These are phyloP conservation scores for Elasticomyces elasticus DNA, from an alignment of 495 filamentous ascomycete species.

Conservation along the genomic window DNA sequence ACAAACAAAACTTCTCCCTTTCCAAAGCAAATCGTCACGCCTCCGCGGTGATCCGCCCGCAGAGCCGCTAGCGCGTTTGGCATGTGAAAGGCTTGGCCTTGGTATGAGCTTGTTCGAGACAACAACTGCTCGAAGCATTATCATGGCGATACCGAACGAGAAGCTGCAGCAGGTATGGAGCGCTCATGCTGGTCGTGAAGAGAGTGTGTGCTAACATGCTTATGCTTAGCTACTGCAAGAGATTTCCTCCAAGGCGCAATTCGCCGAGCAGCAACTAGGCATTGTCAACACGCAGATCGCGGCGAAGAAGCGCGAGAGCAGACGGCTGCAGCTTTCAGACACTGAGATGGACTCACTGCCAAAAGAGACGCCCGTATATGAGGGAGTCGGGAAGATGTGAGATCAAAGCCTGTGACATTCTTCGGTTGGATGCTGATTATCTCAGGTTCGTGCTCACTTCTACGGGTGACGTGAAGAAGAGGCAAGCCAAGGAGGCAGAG, in stretches of 20 bases:
- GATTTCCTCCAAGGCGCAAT: slow-evolving; percentile 78
- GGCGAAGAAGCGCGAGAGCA: slow-evolving; percentile 76
- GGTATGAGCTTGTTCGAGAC: neutral
- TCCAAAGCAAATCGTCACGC: too few relatives aligned
- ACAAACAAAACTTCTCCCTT: too few relatives aligned
- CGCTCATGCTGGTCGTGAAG: neutral
- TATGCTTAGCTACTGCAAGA: slow-evolving; percentile 70
- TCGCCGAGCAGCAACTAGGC: slow-evolving; percentile 84
- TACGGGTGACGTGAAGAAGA: slow-evolving; percentile 60
- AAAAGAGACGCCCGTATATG: slow-evolving; percentile 74
- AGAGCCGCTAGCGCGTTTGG: neutral
- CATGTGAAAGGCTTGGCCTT: neutral
- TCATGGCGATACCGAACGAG: slow-evolving; percentile 94
- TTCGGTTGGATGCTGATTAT: neutral
- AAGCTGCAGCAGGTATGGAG: slow-evolving; percentile 74
- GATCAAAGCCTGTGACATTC: slow-evolving; percentile 23
- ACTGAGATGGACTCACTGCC: slow-evolving; percentile 71
- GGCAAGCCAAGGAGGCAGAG: slow-evolving; percentile 63
- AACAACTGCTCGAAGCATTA: too few relatives aligned
- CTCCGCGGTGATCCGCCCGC: neutral
- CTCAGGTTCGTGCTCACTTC: slow-evolving; percentile 76
- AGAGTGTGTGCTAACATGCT: neutral
- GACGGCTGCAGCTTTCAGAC: slow-evolving; percentile 78
- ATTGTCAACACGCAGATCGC: slow-evolving; percentile 78
- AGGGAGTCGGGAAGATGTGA: slow-evolving; percentile 95